Evolutionary conservation across 176 grass and related monocot species (phyloP), one percentile per base, ranked within the genome.

Genomic region (Lolium perenne): DNA sequence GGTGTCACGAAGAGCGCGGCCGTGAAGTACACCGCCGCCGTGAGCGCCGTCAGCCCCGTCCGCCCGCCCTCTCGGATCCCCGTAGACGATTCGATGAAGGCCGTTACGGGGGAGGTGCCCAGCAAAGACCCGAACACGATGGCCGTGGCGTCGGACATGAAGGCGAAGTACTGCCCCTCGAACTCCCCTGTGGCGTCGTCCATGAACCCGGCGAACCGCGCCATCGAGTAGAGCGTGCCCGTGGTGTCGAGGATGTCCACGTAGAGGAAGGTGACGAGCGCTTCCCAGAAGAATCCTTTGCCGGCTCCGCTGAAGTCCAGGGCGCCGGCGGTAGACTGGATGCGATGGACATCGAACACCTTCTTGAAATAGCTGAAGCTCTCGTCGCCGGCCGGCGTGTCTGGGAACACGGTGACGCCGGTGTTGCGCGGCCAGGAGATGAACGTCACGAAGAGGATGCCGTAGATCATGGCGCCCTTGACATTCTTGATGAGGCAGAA

Each of bases 181-280:
- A 97, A 97, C 25, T 92, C 85, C 5, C 94, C 94, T 12, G 92
- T 88, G 0, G 68, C 66, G 49, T 97, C 90, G 79, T 97, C 91
- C 23, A 97, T 80, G 64, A 97, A 97, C 0, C 94, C 91, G 41
- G 94, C 94, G 61, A 97, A 97, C 43, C 91, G 85, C 38, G 94
- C 91, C 94, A 97, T 94, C 38, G 94, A 88, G 68, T 97, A 97
- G 73, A 97, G 94, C 10, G 77, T 77, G 3, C 94, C 94, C 0
- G 94, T 97, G 40, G 94, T 97, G 85, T 97, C 94, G 43, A 97
- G 91, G 72, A 97, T 88, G 38, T 97, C 94, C 23, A 97, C 94
- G 89, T 94, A 94, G 22, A 97, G 91, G 80, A 97, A 97, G 11
- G 94, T 97, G 73, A 97, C 16, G 60, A 97, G 89, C 23, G 94